These are phyloP conservation scores for Lachancea meyersii DNA, from an alignment of 805 yeast genomes.

Conservation along the genomic window DNA sequence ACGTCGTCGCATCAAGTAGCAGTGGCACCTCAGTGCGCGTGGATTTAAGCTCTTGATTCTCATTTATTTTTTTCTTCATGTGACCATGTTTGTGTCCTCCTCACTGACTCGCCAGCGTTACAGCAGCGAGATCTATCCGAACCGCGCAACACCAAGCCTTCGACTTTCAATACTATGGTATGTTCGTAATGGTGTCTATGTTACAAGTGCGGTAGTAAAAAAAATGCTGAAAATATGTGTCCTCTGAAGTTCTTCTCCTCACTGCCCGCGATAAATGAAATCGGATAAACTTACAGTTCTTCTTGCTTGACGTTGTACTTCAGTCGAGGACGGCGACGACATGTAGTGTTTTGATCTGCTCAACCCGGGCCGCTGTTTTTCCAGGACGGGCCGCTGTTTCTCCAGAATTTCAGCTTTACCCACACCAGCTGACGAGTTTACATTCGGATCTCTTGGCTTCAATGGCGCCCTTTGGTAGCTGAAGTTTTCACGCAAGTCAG, in stretches of 20 bases:
- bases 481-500: slow-evolving; percentile 5
- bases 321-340: slow-evolving; percentile 5
- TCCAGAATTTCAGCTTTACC: not conserved
- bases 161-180: not conserved
- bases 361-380: not conserved
- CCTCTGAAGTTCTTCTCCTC: not conserved
- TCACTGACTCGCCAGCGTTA: not conserved
- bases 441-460: slow-evolving; percentile 1
- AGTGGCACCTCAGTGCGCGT: no score
- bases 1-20: no score
- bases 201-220: not conserved
- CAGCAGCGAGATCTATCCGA: not conserved
- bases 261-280: slow-evolving; percentile 7
- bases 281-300: slow-evolving; percentile 8
- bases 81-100: no score
- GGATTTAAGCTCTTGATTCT: no score
- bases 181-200: no score
- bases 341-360: slow-evolving; percentile 2
- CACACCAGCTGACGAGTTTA: not conserved
- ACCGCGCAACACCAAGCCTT: not conserved
- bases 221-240: no score
- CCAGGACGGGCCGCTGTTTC: not conserved
- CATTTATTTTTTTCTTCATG: no score
- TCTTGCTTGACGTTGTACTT: slow-evolving; percentile 1
- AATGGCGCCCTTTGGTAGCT: slow-evolving; percentile 6